Percentiles rank a stretch among this genome's conserved stretches.
These are phyloP conservation scores for Cadophora malorum DNA, from an alignment of 2,329 filamentous ascomycete genomes.

Conservation along the genomic window DNA sequence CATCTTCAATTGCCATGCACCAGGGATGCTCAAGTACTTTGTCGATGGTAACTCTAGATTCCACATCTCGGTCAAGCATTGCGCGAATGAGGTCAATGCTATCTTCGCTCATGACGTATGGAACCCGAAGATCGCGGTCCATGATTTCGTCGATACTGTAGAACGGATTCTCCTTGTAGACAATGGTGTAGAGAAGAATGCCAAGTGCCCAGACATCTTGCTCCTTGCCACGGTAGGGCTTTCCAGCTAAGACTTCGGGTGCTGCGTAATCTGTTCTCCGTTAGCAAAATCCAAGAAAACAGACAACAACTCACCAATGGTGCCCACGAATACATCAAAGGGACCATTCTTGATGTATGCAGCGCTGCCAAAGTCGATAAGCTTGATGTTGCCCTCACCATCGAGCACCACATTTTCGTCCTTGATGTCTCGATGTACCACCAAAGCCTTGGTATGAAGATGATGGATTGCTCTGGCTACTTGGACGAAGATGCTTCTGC, in stretches of 20 bases:
- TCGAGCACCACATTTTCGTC: slow-evolving; percentile 98
- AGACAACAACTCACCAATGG: slow-evolving; percentile 75
- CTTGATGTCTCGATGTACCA: slow-evolving; percentile 98
- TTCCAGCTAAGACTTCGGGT: slow-evolving; percentile 93
- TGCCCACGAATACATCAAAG: slow-evolving; percentile 98
- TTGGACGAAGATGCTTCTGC: slow-evolving; percentile 92
- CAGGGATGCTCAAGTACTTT: slow-evolving; percentile 91
- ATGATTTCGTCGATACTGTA: slow-evolving; percentile 99
- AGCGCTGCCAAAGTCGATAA: slow-evolving; percentile 98
- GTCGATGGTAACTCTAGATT: slow-evolving; percentile 81
- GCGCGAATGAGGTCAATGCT: slow-evolving; percentile 89
- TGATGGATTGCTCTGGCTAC: slow-evolving; percentile 90
- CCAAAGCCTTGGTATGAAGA: slow-evolving; percentile 85
- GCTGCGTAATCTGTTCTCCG: slow-evolving; percentile 83
- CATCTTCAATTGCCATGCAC: slow-evolving; percentile 48
- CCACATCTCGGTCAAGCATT: slow-evolving; percentile 93
- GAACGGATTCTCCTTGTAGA: slow-evolving; percentile 99
- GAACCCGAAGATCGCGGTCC: slow-evolving; percentile 92
- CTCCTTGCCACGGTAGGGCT: slow-evolving; percentile 91
- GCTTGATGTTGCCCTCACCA: slow-evolving; percentile 91
- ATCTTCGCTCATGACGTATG: slow-evolving; percentile 86
- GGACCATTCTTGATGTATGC: slow-evolving; percentile 98
- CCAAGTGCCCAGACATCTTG: slow-evolving; percentile 98
- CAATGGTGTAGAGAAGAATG: slow-evolving; percentile 96
- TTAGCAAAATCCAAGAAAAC: slow-evolving; percentile 26